A percentile compares a stretch with the other conserved stretches of the same genome.
Evolutionary conservation across 164 flowering plant species (phyloP).

Genomic region (Buxus sempervirens): DNA sequence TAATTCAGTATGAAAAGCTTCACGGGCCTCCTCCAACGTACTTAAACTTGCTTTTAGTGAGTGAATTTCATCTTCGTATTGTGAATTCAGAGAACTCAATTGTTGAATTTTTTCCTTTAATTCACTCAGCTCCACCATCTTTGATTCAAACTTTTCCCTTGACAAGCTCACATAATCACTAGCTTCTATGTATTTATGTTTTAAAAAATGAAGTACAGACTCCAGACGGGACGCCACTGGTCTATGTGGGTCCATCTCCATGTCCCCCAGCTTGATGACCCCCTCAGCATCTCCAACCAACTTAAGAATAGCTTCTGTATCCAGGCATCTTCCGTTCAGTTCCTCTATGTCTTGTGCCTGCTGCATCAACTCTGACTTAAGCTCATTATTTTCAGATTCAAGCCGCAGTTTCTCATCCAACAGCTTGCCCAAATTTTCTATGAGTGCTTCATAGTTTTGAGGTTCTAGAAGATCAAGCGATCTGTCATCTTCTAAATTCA

Average conservation of each 20-base stretch:
- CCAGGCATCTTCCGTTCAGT: constrained; percentile 32
- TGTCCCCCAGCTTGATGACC: constrained; percentile 33
- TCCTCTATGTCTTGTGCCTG: constrained; percentile 42
- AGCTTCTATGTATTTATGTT: constrained; percentile 52
- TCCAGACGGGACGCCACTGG: constrained; percentile 40
- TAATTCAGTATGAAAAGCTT: constrained; percentile 39
- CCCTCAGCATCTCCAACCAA: constrained; percentile 45
- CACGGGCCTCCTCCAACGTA: constrained; percentile 42
- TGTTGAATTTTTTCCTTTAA: constrained; percentile 45
- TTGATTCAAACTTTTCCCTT: constrained; percentile 37
- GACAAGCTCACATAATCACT: constrained; percentile 30
- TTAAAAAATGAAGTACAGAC: constrained; percentile 43
- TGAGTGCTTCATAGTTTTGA: constrained; percentile 31
- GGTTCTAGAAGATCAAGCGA: constrained; percentile 36
- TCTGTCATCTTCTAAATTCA: constrained; percentile 19
- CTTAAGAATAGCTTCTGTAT: constrained; percentile 29
- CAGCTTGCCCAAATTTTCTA: constrained; percentile 36
- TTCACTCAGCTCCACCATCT: constrained; percentile 36
- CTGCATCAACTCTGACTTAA: constrained; percentile 42
- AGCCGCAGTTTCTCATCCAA: constrained; percentile 51
- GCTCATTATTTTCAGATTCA: constrained; percentile 34
- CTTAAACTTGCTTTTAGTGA: constrained; percentile 51
- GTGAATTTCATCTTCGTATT: constrained; percentile 50
- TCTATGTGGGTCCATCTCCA: constrained; percentile 22
- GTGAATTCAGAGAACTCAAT: constrained; percentile 34